Conservation (phyloP, 148 eudicot species). For the Nyssa sinensis region DNA sequence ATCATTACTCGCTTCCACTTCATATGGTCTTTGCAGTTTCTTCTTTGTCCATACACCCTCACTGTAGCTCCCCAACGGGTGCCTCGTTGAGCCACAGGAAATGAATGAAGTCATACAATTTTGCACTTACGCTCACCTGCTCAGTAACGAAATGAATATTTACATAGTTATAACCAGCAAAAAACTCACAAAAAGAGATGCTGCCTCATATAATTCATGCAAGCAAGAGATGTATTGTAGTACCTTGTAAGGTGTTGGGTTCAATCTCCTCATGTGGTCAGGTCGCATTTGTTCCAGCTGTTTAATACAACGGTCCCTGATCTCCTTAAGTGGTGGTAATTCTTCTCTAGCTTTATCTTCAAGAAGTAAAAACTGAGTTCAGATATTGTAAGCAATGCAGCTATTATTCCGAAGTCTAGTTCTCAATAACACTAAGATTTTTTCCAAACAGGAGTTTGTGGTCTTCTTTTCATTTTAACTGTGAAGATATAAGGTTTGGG, state of each 20-base stretch:
- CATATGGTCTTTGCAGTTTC: neutral
- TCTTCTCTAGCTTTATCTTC: slow-evolving; percentile 70
- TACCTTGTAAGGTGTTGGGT: slow-evolving; percentile 99
- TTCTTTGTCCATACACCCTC: slow-evolving; percentile 22
- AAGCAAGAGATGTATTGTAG: neutral
- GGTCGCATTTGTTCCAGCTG: slow-evolving; percentile 91
- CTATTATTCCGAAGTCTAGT: neutral
- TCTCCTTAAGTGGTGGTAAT: slow-evolving; percentile 57
- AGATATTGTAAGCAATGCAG: neutral
- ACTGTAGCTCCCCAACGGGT: slow-evolving; percentile 79
- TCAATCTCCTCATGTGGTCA: slow-evolving; percentile 94
- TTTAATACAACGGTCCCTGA: slow-evolving; percentile 62
- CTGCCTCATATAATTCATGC: neutral
- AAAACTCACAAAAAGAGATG: neutral
- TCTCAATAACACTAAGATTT: neutral
- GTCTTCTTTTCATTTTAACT: neutral
- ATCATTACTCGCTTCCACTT: neutral
- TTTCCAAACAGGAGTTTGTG: neutral
- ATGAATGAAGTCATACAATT: slow-evolving; percentile 68
- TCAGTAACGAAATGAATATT: neutral
- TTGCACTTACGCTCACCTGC: slow-evolving; percentile 75
- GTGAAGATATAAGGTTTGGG: too few species aligned
- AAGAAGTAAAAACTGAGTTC: slow-evolving; percentile 10
- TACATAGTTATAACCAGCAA: neutral
- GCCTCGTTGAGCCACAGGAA: slow-evolving; percentile 83